Evolutionary conservation across 208 protist genomes (phyloP), one percentile per base, ranked within the genome.

Genomic region (Zelonia costaricensis): DNA sequence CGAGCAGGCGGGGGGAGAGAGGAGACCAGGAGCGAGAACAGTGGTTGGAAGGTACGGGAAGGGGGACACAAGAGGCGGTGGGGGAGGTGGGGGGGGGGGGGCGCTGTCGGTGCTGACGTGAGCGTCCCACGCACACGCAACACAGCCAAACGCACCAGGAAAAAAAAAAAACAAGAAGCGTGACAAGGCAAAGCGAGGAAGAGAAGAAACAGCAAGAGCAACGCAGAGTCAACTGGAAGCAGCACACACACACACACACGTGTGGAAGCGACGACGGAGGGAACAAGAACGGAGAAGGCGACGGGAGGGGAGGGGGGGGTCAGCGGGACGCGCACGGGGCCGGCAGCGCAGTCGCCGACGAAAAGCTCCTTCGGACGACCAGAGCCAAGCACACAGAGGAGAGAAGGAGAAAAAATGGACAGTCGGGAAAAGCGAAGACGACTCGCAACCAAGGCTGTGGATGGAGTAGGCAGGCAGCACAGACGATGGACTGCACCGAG

Each of bases 131-230:
- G n/a, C n/a, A n/a, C n/a, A n/a, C n/a, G n/a, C n/a, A n/a, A n/a
- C n/a, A n/a, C n/a, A n/a, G n/a, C n/a, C n/a, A n/a, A n/a, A n/a
- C n/a, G n/a, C n/a, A n/a, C n/a, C n/a, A n/a, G 1, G 4, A 63
- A 22, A 31, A 31, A 2, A 54, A 16, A 42, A 9, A 42, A 42
- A 42, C 36, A 42, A 42, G 10, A 42, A 16, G 10, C 15, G 36
- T 42, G 36, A 42, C 10, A 42, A 18, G 8, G 35, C 18, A n/a
- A 3, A 43, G 35, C 4, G 25, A 64, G 4, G 30, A 31, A 36
- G 33, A 58, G 38, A 59, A 69, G 42, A 55, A 66, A 62, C 4
- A 57, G 30, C 25, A 22, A 66, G 40, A 45, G 49, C 31, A 46
- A 60, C 46, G 47, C 18, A 52, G 46, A 56, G 27, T 42, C 4